Evolutionary conservation across 345 rosid genomes (phyloP).

Genomic region (Brassica cretica): DNA sequence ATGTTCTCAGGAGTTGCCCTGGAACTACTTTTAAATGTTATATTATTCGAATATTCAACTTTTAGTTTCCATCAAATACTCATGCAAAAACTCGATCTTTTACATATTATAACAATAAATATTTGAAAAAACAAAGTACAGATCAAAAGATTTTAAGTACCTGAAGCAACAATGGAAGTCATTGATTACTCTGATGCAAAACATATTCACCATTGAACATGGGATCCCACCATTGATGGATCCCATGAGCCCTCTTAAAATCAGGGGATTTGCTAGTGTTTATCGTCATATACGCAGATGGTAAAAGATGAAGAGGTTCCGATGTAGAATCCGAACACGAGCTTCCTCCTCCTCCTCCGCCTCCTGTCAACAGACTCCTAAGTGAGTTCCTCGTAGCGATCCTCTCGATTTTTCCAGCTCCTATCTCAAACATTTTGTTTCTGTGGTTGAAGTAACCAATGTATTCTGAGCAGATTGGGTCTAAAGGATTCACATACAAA

Average conservation of each 20-base stretch:
- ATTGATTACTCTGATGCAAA: slow-evolving; percentile 34
- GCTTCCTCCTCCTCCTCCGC: neutral
- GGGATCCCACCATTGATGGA: slow-evolving; percentile 81
- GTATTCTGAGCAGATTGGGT: slow-evolving; percentile 56
- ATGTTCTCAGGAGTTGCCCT: neutral
- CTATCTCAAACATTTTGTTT: slow-evolving; percentile 50
- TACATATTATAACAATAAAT: neutral
- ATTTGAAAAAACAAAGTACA: neutral
- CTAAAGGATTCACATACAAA: slow-evolving; percentile 54
- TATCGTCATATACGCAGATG: slow-evolving; percentile 50
- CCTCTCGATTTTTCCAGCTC: slow-evolving; percentile 47
- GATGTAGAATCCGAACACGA: neutral
- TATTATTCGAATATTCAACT: neutral
- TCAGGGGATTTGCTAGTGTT: slow-evolving; percentile 40
- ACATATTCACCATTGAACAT: slow-evolving; percentile 41
- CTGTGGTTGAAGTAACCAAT: slow-evolving; percentile 57
- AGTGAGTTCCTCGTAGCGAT: slow-evolving; percentile 42
- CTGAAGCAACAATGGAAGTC: neutral
- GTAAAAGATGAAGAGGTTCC: slow-evolving; percentile 52
- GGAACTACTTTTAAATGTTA: neutral
- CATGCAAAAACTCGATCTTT: neutral
- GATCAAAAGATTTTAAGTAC: neutral
- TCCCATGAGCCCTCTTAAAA: slow-evolving; percentile 65
- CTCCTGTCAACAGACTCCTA: slow-evolving; percentile 40
- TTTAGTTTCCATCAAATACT: neutral